A percentile compares a stretch with the other conserved stretches of the same genome.
These are phyloP conservation scores for Gaultheria prostrata DNA, from an alignment of 148 eudicot genomes.

Conservation along the genomic window DNA sequence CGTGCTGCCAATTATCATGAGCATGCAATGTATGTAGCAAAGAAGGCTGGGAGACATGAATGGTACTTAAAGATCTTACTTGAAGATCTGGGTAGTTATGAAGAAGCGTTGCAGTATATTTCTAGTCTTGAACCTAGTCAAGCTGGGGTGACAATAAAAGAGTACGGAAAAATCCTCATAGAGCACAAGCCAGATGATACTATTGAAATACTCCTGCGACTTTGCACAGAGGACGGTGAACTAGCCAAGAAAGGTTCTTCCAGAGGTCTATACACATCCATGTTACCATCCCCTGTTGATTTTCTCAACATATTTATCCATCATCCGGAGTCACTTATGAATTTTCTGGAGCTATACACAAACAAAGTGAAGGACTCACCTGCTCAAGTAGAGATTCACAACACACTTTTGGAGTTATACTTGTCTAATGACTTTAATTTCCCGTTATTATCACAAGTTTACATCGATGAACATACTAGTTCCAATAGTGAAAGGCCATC, in stretches of 20 bases:
- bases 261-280: conserved; percentile 34
- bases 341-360: conserved; percentile 85
- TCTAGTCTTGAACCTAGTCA: conserved; percentile 87
- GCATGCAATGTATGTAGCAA: conserved; percentile 99
- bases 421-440: conserved; percentile 75
- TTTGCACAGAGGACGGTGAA: conserved; percentile 91
- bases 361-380: conserved; percentile 90
- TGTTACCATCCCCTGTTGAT: conserved; percentile 98
- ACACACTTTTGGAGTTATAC: conserved; percentile 86
- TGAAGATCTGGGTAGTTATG: conserved; percentile 92
- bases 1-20: conserved; percentile 97
- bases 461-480: conserved; percentile 34
- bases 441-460: conserved; percentile 64
- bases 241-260: conserved; percentile 49
- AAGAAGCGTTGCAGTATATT: conserved; percentile 87
- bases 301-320: conserved; percentile 87
- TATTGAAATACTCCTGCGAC: conserved; percentile 76
- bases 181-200: conserved; percentile 92
- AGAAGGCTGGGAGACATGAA: conserved; percentile 94
- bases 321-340: conserved; percentile 81
- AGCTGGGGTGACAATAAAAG: conserved; percentile 88
- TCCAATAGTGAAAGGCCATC: conserved; percentile 20
- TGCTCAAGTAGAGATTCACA: conserved; percentile 93
- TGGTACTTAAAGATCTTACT: conserved; percentile 90
- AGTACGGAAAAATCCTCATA: conserved; percentile 89